Evolutionary conservation across 805 yeast genomes (phyloP).

Genomic region (Scheffersomyces coipomensis): DNA sequence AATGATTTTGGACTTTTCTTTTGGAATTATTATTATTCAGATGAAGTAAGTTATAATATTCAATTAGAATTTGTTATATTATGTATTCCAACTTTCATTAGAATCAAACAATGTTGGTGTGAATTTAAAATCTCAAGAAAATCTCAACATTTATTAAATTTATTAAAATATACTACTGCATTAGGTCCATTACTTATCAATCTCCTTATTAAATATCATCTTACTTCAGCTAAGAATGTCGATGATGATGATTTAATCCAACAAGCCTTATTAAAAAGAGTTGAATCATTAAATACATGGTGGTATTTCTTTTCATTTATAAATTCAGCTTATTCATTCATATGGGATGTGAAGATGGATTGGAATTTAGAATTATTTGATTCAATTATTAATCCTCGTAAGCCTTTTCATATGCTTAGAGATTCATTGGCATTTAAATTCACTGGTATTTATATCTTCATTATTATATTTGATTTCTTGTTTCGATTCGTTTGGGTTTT

Average conservation of each 20-base stretch:
- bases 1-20: slow-evolving; percentile 66
- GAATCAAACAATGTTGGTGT: slow-evolving; percentile 77
- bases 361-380: slow-evolving; percentile 72
- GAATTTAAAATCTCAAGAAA: slow-evolving; percentile 60
- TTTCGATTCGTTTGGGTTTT: slow-evolving; percentile 78
- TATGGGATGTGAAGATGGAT: slow-evolving; percentile 89
- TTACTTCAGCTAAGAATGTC: slow-evolving; percentile 9
- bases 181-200: slow-evolving; percentile 36
- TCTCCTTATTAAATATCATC: slow-evolving; percentile 19
- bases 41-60: slow-evolving; percentile 28
- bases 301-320: slow-evolving; percentile 49
- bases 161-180: slow-evolving; percentile 70
- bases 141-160: slow-evolving; percentile 61
- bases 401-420: slow-evolving; percentile 16
- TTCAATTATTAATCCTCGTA: slow-evolving; percentile 7
- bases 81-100: slow-evolving; percentile 64
- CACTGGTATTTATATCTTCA: slow-evolving; percentile 48
- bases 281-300: slow-evolving; percentile 25
- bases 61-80: slow-evolving; percentile 29
- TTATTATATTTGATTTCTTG: slow-evolving; percentile 58
- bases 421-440: slow-evolving; percentile 23
- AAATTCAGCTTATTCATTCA: slow-evolving; percentile 74
- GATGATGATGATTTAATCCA: slow-evolving; percentile 10
- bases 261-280: slow-evolving; percentile 9
- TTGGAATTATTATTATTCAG: slow-evolving; percentile 39